Percentiles rank a stretch among this genome's conserved stretches.
phyloP scores from a whole-genome alignment of 2,329 filamentous ascomycete species.

The Neonectria punicea region DNA sequence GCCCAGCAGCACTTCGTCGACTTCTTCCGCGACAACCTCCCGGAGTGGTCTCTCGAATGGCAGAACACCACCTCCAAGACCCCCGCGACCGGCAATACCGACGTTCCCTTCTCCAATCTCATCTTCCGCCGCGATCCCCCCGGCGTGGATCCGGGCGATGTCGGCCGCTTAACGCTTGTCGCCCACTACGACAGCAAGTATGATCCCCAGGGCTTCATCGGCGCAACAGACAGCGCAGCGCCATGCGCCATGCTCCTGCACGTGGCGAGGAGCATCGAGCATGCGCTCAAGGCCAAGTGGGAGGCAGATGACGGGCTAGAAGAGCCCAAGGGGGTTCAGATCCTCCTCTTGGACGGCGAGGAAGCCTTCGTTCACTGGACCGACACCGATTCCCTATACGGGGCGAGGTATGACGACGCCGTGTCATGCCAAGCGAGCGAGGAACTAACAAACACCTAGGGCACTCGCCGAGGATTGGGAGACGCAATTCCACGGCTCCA shows the following conservation, averaged over 20 bases:
- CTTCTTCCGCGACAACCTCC: conserved; percentile 81
- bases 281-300: conserved; percentile 85
- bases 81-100: conserved; percentile 74
- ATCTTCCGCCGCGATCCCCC: conserved; percentile 90
- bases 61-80: conserved; percentile 93
- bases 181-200: conserved; percentile 94
- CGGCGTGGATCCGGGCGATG: conserved; percentile 77
- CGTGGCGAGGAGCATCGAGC: conserved; percentile 81
- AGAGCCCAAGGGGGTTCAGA: conserved; percentile 85
- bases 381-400: conserved; percentile 85
- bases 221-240: conserved; percentile 91
- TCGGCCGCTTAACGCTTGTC: conserved; percentile 84
- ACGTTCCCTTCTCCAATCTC: conserved; percentile 87
- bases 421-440: not conserved
- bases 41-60: conserved; percentile 81
- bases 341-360: conserved; percentile 91
- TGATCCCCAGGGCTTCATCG: conserved; percentile 85
- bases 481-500: conserved; percentile 70
- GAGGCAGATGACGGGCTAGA: conserved; percentile 68
- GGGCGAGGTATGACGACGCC: conserved; percentile 70
- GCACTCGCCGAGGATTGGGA: conserved; percentile 89
- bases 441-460: conserved; percentile 42
- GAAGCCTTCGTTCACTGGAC: conserved; percentile 90
- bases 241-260: conserved; percentile 96
- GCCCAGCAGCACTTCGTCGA: conserved; percentile 85